Base-by-base conservation (phyloP, 2,329 filamentous ascomycete genomes). In the Fusarium mangiferae region DNA sequence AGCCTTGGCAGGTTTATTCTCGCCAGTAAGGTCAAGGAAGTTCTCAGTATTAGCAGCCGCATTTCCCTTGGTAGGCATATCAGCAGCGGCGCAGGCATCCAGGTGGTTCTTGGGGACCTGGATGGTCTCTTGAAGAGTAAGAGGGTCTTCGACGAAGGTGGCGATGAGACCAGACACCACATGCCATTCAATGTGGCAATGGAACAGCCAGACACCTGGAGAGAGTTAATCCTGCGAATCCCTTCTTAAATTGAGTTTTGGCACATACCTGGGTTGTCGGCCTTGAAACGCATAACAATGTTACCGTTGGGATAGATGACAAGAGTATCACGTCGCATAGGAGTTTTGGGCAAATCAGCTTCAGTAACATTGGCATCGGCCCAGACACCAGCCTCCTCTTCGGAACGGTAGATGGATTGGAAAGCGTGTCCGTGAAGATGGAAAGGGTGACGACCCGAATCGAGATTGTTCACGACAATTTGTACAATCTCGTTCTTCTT, bases 131-230 rank as follows among this genome's bases (percentile, higher is more conserved):
- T 95, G 93, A 1, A 96, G 80, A 22, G 90, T 86, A 9, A 87
- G 80, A 0, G 91, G 91, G 0, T 90, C 88, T 81, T 92, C 91
- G 70, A 93, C 81, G 73, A 94, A 88, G 5, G 90, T 90, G 39
- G 90, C 88, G 10, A 90, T 85, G 9, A 94, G 86, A 30, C 92
- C 92, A 6, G 90, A 90, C 12, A 87, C 83, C 65, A 93, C 85
- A 80, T 94, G 92, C 92, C 92, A 96, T 79, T 94, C 92, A 61
- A 95, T 92, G 80, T 96, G 93, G 81, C 93, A 95, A 81, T 95
- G 93, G 84, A 95, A 93, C 6, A 93, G 81, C 91, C 91, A 93
- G 51, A 93, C 84, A n/a, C 89, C 85, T 85, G 15, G 5, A 22
- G 17, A 17, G 18, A 12, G 9, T 66, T 12, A 63, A 38, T 24